Evolutionary conservation across 306 rosid genomes (phyloP), one percentile per base, ranked within the genome.

Genomic region (Glycine tomentella): DNA sequence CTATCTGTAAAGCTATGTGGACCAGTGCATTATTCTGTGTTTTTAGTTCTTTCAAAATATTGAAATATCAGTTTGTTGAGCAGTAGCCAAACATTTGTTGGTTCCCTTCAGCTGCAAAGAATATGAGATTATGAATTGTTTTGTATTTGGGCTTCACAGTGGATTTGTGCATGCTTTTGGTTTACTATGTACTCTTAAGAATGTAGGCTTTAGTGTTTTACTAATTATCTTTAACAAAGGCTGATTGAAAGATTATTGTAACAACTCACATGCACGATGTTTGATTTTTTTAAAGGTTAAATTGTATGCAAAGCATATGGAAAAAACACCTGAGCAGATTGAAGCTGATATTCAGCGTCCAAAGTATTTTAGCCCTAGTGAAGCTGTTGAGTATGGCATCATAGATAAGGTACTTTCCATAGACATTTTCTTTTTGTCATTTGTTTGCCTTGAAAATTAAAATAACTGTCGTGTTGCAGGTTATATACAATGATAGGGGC

Each of bases 341-440:
- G 98, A 91, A 84, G 92, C 89, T 17, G 98, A 95, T 80, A 87
- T 89, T 76, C 88, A 86, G 81, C 94, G 97, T 16, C 99, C 99
- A 56, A 96, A 96, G 86, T 96, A 93, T 88, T 96, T 93, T 84
- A 96, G 94, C 81, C 99, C 99, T 12, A 96, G 92, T 64, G 98
- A 96, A 84, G 99, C 99, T 80, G 94, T 96, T 78, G 98, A 96
- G 80, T 96, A 96, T 83, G 98, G 98, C 73, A 93, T 93, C 88
- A 93, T 96, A 82, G 99, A 96, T 59, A 96, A 96, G 98, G 98
- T 96, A 87, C 72, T 58, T 16, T 6, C 70, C 79, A 58, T 77
- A 9, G 49, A 10, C 50, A 51, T 11, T 36, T 11, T 75, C 33
- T n/a, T 40, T 15, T 69, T 71, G 7, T 70, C 55, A 20, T 65